phyloP scores from a whole-genome alignment of 2,329 filamentous ascomycete species.

The Cercospora sojina region DNA sequence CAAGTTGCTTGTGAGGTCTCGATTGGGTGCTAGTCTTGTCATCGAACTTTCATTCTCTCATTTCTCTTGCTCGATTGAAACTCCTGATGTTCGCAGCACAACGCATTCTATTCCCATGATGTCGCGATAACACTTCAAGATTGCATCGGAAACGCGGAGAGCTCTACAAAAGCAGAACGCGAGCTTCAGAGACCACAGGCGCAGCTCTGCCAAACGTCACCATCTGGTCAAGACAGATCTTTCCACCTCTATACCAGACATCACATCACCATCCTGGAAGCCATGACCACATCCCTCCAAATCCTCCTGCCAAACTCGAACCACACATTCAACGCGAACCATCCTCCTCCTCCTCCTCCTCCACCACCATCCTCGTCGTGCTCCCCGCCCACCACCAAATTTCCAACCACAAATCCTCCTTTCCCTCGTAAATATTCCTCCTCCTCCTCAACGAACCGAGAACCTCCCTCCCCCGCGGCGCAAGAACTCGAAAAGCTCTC shows the following conservation, averaged over 20 bases:
- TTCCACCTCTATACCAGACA: background rate
- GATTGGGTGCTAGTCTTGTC: background rate
- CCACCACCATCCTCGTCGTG: background rate
- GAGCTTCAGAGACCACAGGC: background rate
- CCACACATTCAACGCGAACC: background rate
- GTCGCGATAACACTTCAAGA: background rate
- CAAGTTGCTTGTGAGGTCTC: background rate
- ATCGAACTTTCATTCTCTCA: background rate
- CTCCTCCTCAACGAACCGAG: background rate
- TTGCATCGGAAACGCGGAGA: background rate
- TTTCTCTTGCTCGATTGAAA: background rate
- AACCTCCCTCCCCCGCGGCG: background rate
- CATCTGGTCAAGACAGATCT: background rate
- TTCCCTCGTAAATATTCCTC: background rate
- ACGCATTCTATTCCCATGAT: background rate
- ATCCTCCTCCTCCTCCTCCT: background rate
- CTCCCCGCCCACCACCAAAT: background rate
- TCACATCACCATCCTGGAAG: background rate
- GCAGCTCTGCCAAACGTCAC: background rate
- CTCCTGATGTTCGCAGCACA: background rate
- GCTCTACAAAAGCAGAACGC: background rate
- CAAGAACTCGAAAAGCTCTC: slow-evolving; percentile 14
- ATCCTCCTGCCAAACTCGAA: background rate
- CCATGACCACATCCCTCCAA: background rate
- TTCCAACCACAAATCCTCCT: background rate